These are phyloP conservation scores for Lactarius pseudohatsudake DNA, from an alignment of 768 basidiomycete genomes.

Conservation along the genomic window DNA sequence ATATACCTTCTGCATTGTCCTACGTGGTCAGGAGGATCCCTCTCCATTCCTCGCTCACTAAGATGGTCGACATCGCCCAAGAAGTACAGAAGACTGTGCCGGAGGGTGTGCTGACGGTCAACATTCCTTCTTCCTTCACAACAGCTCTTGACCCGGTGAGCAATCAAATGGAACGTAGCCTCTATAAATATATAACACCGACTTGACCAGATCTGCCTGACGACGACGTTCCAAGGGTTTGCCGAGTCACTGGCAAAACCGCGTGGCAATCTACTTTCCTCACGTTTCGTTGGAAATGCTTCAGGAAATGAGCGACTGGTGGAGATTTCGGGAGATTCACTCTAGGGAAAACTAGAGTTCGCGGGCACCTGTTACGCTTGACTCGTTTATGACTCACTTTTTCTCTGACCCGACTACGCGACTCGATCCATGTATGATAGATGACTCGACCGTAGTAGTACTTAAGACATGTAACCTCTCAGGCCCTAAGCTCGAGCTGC, in stretches of 20 bases:
- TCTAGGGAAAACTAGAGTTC: no score
- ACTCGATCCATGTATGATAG: no score
- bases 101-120: slow-evolving; percentile 36
- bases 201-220: slow-evolving; percentile 46
- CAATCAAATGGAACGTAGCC: not conserved
- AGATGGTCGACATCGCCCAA: slow-evolving; percentile 52
- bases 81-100: slow-evolving; percentile 48
- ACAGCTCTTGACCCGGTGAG: slow-evolving; percentile 52
- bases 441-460: no score
- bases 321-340: no score
- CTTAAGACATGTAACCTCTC: no score
- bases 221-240: slow-evolving; percentile 56
- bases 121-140: slow-evolving; percentile 47
- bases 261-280: slow-evolving; percentile 44
- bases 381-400: no score
- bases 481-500: no score
- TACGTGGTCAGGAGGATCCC: not conserved
- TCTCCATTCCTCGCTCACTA: slow-evolving; percentile 36
- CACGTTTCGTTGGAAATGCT: no score
- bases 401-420: no score
- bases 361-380: no score
- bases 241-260: slow-evolving; percentile 57
- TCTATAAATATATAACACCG: not conserved
- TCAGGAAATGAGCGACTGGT: no score
- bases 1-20: not conserved